Evolutionary conservation across 352 stramenopile species (phyloP).

Genomic region (Globisporangium nagaii): DNA sequence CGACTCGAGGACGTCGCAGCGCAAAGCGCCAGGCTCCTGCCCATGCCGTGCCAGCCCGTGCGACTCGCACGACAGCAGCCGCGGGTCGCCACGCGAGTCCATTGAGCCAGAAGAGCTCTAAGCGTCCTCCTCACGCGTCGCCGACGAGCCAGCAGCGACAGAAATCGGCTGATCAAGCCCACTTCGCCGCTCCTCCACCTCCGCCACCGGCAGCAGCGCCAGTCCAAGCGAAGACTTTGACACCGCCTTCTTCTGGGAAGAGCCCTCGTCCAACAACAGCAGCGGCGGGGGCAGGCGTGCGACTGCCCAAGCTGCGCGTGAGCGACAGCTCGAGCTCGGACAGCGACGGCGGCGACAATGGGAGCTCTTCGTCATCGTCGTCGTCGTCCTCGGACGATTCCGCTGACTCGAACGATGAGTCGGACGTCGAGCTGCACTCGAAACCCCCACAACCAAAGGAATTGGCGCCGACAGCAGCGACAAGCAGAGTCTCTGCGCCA

Average conservation of each 20-base stretch:
- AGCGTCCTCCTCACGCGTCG: not conserved
- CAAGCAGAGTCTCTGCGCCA: not conserved
- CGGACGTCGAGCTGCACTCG: constrained; percentile 6
- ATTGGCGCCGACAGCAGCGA: not conserved
- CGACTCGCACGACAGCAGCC: not conserved
- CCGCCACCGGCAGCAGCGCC: constrained; percentile 26
- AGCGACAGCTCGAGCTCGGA: constrained; percentile 69
- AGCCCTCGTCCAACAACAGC: constrained; percentile 3
- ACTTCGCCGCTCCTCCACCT: constrained; percentile 9
- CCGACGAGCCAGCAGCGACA: constrained; percentile 7
- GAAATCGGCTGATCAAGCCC: constrained; percentile 9
- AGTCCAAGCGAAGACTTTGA: not conserved
- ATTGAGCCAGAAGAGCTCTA: not conserved
- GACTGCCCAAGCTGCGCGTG: constrained; percentile 28
- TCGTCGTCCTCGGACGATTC: constrained; percentile 33
- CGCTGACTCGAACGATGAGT: not conserved
- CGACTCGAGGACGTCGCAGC: not conserved
- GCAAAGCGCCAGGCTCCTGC: not conserved
- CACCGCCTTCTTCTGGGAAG: not conserved
- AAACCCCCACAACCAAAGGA: constrained; percentile 4
- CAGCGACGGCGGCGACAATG: constrained; percentile 26
- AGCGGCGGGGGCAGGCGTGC: no score
- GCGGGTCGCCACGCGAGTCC: not conserved
- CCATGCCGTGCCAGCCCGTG: not conserved
- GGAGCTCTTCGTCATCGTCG: constrained; percentile 27